Conservation (phyloP, 1,284 basidiomycete genomes). For the Tetrapyrgos nigripes region DNA sequence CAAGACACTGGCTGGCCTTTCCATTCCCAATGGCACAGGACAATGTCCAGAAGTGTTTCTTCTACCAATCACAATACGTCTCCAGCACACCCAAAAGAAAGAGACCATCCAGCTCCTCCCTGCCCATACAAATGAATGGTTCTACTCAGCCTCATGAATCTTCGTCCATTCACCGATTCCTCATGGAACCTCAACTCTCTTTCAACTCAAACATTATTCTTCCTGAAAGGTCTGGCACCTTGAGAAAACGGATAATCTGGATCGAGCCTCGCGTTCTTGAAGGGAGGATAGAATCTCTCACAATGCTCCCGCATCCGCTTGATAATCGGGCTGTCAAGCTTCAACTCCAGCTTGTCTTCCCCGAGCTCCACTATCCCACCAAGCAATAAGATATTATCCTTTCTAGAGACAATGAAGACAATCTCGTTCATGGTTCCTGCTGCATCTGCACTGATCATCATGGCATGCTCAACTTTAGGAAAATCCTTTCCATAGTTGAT, state of each 20-base stretch:
- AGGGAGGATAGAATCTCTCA: conserved; percentile 38
- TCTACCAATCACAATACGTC: conserved; percentile 17
- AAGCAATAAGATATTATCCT: conserved; percentile 38
- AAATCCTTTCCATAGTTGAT: conserved; percentile 44
- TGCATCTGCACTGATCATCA: conserved; percentile 31
- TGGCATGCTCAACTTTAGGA: conserved; percentile 38
- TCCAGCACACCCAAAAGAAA: conserved; percentile 23
- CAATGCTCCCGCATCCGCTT: conserved; percentile 39
- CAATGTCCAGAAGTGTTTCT: conserved; percentile 5
- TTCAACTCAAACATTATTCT: conserved; percentile 41
- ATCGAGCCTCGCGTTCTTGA: conserved; percentile 38
- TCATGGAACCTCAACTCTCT: conserved; percentile 28
- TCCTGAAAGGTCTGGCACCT: conserved; percentile 40
- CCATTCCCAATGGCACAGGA: too few species aligned
- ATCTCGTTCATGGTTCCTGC: conserved; percentile 27
- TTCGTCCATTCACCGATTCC: neutral
- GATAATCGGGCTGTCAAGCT: conserved; percentile 39
- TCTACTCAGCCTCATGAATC: conserved; percentile 20
- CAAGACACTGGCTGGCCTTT: too few species aligned
- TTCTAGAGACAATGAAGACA: conserved; percentile 41
- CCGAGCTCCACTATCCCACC: conserved; percentile 39
- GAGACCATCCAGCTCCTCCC: conserved; percentile 35
- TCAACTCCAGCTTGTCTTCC: conserved; percentile 36
- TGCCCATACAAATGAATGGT: conserved; percentile 44
- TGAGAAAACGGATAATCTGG: conserved; percentile 36